Evolutionary conservation across 169 alveolate species (phyloP), one percentile per base, ranked within the genome.

Genomic region (Eimeria sp.): DNA sequence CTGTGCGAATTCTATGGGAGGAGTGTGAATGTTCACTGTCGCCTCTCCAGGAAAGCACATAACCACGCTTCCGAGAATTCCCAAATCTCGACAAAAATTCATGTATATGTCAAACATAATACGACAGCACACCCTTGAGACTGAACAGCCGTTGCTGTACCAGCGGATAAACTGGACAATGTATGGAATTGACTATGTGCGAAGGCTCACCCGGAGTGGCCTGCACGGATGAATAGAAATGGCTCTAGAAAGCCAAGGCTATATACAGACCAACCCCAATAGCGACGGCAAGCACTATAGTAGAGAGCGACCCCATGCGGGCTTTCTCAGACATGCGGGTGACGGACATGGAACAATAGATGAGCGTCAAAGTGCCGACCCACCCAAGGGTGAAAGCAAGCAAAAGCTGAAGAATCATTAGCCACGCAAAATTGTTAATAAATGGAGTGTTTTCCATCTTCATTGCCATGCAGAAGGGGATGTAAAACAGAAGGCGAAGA

Each of bases 351-450:
- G 93, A 87, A 30, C 87, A 80, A 30, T 92, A 78, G 45, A 92
- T 92, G 92, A 61, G 78, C 14, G 89, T 30, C 14, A 92, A 51
- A 27, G 92, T 92, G 11, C 76, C 80, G 30, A 76, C 20, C 96
- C 96, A 92, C 10, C 96, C 96, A n/a, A 76, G 96, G 16, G 96
- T 92, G 76, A 92, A 63, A 43, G 92, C 91, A 10, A 92, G 88
- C 11, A 82, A 25, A 51, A 82, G 54, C 87, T 76, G 82, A 16
- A 80, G 45, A 61, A 76, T 30, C 75, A 61, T 65, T 16, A 57
- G 82, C 96, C 96, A 92, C 75, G 70, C 89, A 22, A 76, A 57
- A 47, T 40, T 76, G 89, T 92, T 92, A 7, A 92, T n/a, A 43
- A 92, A 54, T 14, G 96, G 92, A 22, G 58, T 80, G 40, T 76